These are phyloP conservation scores for Rhizoclosmatium sp. DNA, from an alignment of 192 early-diverging fungal species.

Conservation along the genomic window DNA sequence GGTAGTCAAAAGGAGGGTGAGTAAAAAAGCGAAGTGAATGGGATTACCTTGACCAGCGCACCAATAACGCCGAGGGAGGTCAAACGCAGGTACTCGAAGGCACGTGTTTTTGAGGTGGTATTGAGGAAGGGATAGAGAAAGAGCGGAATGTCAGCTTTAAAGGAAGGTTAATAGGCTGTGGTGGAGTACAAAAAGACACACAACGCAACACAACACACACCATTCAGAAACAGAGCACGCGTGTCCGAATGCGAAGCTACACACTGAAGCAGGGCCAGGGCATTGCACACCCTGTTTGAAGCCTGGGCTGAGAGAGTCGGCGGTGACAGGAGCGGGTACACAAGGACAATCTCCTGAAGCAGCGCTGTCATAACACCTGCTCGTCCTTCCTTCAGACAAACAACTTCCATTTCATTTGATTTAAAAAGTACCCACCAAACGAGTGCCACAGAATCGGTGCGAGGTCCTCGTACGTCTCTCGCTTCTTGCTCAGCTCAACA, in stretches of 20 bases:
- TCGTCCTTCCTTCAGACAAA: no score
- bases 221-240: conserved; percentile 79
- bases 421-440: conserved; percentile 69
- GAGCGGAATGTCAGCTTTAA: conserved; percentile 90
- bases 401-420: not conserved
- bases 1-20: not conserved
- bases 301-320: conserved; percentile 86
- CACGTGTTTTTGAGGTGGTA: conserved; percentile 92
- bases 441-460: conserved; percentile 98
- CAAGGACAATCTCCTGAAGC: conserved; percentile 94
- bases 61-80: conserved; percentile 96
- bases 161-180: not conserved
- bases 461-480: conserved; percentile 94
- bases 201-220: conserved; percentile 50
- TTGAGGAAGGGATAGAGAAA: conserved; percentile 99
- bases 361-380: conserved; percentile 93
- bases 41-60: conserved; percentile 89
- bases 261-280: conserved; percentile 93
- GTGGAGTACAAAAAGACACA: conserved; percentile 8
- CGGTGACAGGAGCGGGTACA: conserved; percentile 90
- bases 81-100: conserved; percentile 94
- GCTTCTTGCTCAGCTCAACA: conserved; percentile 90
- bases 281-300: conserved; percentile 96
- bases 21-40: conserved; percentile 12
- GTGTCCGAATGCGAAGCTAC: conserved; percentile 96